These are phyloP conservation scores for Knufia fluminis DNA, from an alignment of 2,329 filamentous ascomycete genomes.

Conservation along the genomic window DNA sequence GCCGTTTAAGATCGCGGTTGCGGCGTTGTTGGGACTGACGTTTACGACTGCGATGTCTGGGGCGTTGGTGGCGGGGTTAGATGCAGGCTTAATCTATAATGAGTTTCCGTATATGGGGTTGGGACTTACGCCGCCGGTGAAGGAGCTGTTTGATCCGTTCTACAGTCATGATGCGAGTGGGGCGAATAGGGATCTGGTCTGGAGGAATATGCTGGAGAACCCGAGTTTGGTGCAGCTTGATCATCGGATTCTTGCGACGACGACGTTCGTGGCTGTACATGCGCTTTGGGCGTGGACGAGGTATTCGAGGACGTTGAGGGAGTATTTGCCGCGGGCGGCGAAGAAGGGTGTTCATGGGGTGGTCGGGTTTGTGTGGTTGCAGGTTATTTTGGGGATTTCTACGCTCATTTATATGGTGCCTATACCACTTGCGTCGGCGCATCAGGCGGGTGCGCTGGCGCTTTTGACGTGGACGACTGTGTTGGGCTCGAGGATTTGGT, in stretches of 20 bases:
- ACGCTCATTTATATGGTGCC: constrained; percentile 94
- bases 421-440: constrained; percentile 73
- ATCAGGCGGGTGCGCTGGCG: constrained; percentile 83
- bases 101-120: constrained; percentile 94
- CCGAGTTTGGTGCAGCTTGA: constrained; percentile 91
- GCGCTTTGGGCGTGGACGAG: constrained; percentile 73
- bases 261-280: constrained; percentile 74
- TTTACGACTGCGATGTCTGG: constrained; percentile 91
- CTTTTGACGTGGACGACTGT: constrained; percentile 74
- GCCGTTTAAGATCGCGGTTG: constrained; percentile 63
- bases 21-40: constrained; percentile 62
- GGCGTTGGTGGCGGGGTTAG: constrained; percentile 84
- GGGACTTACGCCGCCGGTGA: constrained; percentile 68
- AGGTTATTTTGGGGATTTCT: constrained; percentile 77
- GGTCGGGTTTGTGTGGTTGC: constrained; percentile 70
- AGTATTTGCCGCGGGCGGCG: constrained; percentile 46
- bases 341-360: constrained; percentile 66
- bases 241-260: constrained; percentile 83
- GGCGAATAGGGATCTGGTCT: constrained; percentile 61
- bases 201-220: constrained; percentile 97
- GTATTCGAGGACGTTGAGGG: constrained; percentile 55
- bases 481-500: constrained; percentile 66
- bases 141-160: constrained; percentile 75
- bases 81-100: constrained; percentile 96
- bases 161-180: constrained; percentile 62